Evolutionary conservation across 1,284 basidiomycete species (phyloP), one percentile per base, ranked within the genome.

Genomic region (Ceratobasidium sp.): DNA sequence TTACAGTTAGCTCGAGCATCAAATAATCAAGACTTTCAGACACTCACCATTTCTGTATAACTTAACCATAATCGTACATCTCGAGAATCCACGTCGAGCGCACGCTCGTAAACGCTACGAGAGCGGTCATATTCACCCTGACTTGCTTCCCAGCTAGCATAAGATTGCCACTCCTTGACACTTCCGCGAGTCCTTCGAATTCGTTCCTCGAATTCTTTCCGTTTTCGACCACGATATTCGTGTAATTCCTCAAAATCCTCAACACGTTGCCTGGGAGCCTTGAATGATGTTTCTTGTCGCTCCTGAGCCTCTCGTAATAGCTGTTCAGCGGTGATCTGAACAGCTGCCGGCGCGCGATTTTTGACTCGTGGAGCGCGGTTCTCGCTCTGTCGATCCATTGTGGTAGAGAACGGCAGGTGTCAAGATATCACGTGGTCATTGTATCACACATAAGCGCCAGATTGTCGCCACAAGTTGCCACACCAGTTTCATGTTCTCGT

Each of bases 321-420:
- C 87, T 99, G 97, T 86, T 99, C 97, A 42, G 97, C 96, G 74
- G 97, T 98, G 86, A 99, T 97, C 94, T 96, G 96, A 80, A 98
- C 89, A 77, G 95, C 93, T 77, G 96, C 96, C 40, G 96, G 92
- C 28, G 96, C 96, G 71, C 96, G 90, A 85, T 98, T 98, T 89
- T 97, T 96, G 81, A 98, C 96, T 79, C 94, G 83, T 17, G 88
- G 88, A 3, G 87, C 88, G 52, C 86, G 82, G 44, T 77, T 77
- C 42, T 79, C 80, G 26, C 23, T 65, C 54, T 64, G 77, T 44
- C 77, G 70, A 40, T 64, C 38, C 69, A 67, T 66, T 38, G 40
- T 40, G 61, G 61, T 65, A 7, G 61, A 28, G 71, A 17, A 5
- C 15, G 15, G n/a, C 13, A 9, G 28, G 13, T 74, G 61, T 74